These are phyloP conservation scores for Neonectria neomacrospora DNA, from an alignment of 2,329 filamentous ascomycete species.

Conservation along the genomic window DNA sequence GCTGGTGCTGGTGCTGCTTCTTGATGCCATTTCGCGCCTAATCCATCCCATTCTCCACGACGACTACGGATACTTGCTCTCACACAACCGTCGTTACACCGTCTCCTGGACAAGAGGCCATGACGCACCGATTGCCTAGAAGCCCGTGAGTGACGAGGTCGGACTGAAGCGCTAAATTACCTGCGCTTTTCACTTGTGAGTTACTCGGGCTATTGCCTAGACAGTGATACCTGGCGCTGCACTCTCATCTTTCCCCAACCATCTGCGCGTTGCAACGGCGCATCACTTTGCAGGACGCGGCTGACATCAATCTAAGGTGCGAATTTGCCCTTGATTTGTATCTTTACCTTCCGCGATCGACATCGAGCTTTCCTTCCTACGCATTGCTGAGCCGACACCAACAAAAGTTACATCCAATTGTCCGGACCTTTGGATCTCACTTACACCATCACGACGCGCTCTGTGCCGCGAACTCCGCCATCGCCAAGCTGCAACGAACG, in stretches of 20 bases:
- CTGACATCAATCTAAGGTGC: constrained; percentile 27
- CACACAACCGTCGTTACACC: constrained; percentile 15
- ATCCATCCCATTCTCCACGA: constrained; percentile 11
- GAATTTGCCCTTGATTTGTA: constrained; percentile 19
- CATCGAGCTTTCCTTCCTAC: constrained; percentile 20
- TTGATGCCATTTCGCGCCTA: constrained; percentile 27
- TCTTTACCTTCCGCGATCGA: constrained; percentile 17
- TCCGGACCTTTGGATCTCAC: constrained; percentile 10
- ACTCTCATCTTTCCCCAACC: not conserved
- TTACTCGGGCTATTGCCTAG: constrained; percentile 30
- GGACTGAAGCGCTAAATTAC: constrained; percentile 29
- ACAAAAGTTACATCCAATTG: not conserved
- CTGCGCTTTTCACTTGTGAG: constrained; percentile 33
- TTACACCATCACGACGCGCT: constrained; percentile 18
- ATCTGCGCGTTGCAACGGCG: not conserved
- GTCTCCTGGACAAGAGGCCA: constrained; percentile 31
- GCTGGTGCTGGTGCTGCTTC: constrained; percentile 42
- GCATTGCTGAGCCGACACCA: constrained; percentile 9
- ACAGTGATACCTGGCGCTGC: constrained; percentile 22
- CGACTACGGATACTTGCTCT: constrained; percentile 18
- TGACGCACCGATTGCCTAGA: constrained; percentile 33
- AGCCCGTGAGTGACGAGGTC: constrained; percentile 34
- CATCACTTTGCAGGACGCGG: not conserved
- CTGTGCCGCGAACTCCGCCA: constrained; percentile 22
- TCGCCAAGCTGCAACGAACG: constrained; percentile 16